These are phyloP conservation scores for Myrica gale DNA, from an alignment of 306 rosid genomes.

Conservation along the genomic window DNA sequence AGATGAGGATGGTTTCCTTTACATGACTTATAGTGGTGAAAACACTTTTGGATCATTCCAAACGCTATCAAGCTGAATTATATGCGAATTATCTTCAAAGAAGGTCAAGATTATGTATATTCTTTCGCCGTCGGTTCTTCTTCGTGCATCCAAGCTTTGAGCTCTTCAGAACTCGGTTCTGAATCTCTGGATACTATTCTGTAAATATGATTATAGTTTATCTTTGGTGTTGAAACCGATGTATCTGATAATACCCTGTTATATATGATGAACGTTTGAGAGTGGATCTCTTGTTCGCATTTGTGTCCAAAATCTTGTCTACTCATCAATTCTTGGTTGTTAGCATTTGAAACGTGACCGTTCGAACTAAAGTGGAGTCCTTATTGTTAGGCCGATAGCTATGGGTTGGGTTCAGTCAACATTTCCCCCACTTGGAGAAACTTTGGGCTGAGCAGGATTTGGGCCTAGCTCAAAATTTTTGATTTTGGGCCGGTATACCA, in stretches of 20 bases:
- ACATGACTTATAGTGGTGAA: constrained; percentile 92
- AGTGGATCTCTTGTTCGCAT: not conserved
- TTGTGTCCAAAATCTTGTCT: not conserved
- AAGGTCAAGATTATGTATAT: constrained; percentile 26
- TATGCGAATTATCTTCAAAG: constrained; percentile 22
- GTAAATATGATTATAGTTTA: constrained; percentile 23
- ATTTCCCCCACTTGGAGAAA: too few relatives aligned
- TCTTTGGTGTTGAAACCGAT: not conserved
- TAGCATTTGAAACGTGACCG: too few relatives aligned
- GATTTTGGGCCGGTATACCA: too few relatives aligned
- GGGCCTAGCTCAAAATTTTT: too few relatives aligned
- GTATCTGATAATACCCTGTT: not conserved
- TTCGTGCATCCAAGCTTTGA: constrained; percentile 7
- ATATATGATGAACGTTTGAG: not conserved
- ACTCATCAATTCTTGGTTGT: too few relatives aligned
- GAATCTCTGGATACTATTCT: constrained; percentile 4
- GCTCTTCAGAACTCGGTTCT: constrained; percentile 6
- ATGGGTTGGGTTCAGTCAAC: too few relatives aligned
- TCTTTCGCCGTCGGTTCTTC: constrained; percentile 21
- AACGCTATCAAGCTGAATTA: constrained; percentile 3
- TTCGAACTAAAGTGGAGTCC: too few relatives aligned
- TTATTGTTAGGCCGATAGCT: too few relatives aligned
- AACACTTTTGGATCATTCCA: constrained; percentile 66
- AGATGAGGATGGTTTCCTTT: constrained; percentile 86
- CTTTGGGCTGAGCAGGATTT: too few relatives aligned